Base-by-base conservation (phyloP, 176 grass and related monocot genomes). In the Ampelocalamus luodianensis region DNA sequence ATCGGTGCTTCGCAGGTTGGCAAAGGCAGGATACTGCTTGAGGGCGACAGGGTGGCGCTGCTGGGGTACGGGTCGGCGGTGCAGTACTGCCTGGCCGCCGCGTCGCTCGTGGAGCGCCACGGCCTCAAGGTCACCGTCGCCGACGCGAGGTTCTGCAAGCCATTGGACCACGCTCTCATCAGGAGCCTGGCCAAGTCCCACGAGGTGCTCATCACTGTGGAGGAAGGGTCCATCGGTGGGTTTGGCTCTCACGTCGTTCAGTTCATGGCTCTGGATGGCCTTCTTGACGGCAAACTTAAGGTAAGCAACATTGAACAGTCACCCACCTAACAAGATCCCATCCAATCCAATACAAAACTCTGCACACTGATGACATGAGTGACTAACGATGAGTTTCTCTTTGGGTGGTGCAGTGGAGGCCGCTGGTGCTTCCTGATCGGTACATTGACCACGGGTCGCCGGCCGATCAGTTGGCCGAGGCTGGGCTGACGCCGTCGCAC, bases 111-210 rank as follows among this genome's bases (percentile, higher is more conserved):
- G 77, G 88, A 88, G 68, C 64, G 42, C 27, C 88, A 90, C 81
- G 93, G 90, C 49, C 88, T 92, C 51, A 96, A 29, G 77, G 85
- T 98, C 34, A 98, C 93, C 60, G 93, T 98, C 64, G 96, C 91
- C 24, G 96, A 98, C 74, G 96, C 88, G 8, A 84, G 96, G 77
- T 98, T 96, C 87, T 98, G 96, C 90, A 98, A 98, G 83, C 96
- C 96, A 6, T 82, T 98, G 78, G 96, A 98, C 86, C 91, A 90
- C 12, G 63, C 80, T 9, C 89, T 98, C 49, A 95, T 98, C 77
- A 90, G 93, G 80, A 94, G 90, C 66, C 68, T 98, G 54, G 83
- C 90, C 39, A 96, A 82, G 72, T 80, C 65, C 54, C 96, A 98
- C 87, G 91, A 98, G 83, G 93, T 98, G 51, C 61, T 98, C 71